A percentile compares a stretch with the other conserved stretches of the same genome.
These are phyloP conservation scores for Hyaloscypha variabilis DNA, from an alignment of 495 filamentous ascomycete genomes.

Conservation along the genomic window DNA sequence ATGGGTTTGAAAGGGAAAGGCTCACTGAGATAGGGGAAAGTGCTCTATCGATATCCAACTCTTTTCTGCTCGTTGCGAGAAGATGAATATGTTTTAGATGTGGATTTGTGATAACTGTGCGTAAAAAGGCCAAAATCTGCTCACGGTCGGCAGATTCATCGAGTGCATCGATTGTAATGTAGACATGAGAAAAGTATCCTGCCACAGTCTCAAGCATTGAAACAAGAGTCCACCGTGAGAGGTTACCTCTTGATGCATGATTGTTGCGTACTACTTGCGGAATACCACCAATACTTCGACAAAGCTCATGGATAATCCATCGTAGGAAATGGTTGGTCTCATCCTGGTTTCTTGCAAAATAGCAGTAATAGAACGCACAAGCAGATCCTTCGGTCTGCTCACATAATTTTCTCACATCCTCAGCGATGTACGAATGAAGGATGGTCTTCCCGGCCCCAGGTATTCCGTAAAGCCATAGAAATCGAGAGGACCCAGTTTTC, in stretches of 20 bases:
- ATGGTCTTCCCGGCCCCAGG: constrained; percentile 32
- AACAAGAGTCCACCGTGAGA: not conserved
- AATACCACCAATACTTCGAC: constrained; percentile 20
- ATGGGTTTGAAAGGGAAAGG: constrained; percentile 28
- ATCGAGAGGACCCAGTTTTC: constrained; percentile 17
- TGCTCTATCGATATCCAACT: constrained; percentile 38
- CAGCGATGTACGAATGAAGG: constrained; percentile 22
- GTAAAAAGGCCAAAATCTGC: not conserved
- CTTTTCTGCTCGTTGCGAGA: constrained; percentile 44
- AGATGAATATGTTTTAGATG: constrained; percentile 31
- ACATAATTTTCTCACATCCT: not conserved
- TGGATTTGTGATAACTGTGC: not conserved
- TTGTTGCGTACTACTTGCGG: not conserved
- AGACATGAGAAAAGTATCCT: constrained; percentile 28
- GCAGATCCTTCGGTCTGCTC: not conserved
- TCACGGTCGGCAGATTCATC: constrained; percentile 34
- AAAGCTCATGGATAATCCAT: constrained; percentile 31
- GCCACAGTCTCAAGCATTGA: constrained; percentile 19
- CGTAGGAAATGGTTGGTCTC: constrained; percentile 26
- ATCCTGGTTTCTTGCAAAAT: constrained; percentile 30
- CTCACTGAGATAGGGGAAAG: constrained; percentile 21
- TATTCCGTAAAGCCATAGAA: constrained; percentile 33
- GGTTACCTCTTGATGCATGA: not conserved
- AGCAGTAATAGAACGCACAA: constrained; percentile 35
- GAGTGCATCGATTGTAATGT: constrained; percentile 37